Evolutionary conservation across 768 basidiomycete genomes (phyloP).

Genomic region (Tulasnella sp.): DNA sequence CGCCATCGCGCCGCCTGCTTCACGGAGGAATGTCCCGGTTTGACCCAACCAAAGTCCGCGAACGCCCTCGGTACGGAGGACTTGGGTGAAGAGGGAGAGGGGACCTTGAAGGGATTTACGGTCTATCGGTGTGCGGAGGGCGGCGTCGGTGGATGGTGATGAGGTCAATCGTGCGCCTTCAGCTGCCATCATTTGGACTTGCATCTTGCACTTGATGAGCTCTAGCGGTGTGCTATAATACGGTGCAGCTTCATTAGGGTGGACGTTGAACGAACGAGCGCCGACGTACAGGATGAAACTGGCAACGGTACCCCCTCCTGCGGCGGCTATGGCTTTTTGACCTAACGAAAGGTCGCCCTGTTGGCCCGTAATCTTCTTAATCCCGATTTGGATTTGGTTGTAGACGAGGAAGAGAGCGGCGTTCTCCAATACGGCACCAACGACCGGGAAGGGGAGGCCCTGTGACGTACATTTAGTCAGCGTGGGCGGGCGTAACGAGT

Average conservation of each 20-base stretch:
- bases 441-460: conserved; percentile 85
- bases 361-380: conserved; percentile 35
- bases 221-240: conserved; percentile 72
- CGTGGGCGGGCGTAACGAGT: background rate
- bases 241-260: conserved; percentile 3
- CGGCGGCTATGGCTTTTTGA: conserved; percentile 69
- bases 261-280: background rate
- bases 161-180: conserved; percentile 21
- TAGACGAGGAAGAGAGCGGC: conserved; percentile 81
- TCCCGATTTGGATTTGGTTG: conserved; percentile 52
- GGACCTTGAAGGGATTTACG: conserved; percentile 52
- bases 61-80: conserved; percentile 55
- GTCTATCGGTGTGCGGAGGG: conserved; percentile 21
- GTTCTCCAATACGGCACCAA: conserved; percentile 88
- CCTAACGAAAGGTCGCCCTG: conserved; percentile 34
- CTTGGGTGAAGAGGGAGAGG: conserved; percentile 47
- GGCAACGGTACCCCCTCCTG: conserved; percentile 73
- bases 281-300: conserved; percentile 71
- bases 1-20: conserved; percentile 78
- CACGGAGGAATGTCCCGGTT: conserved; percentile 82
- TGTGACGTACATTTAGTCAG: conserved; percentile 23
- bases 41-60: conserved; percentile 95
- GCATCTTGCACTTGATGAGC: conserved; percentile 95
- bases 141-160: conserved; percentile 12
- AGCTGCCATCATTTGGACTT: conserved; percentile 71